Evolutionary conservation across 257 asterid species (phyloP), one percentile per base, ranked within the genome.

Genomic region (Catharanthus roseus): DNA sequence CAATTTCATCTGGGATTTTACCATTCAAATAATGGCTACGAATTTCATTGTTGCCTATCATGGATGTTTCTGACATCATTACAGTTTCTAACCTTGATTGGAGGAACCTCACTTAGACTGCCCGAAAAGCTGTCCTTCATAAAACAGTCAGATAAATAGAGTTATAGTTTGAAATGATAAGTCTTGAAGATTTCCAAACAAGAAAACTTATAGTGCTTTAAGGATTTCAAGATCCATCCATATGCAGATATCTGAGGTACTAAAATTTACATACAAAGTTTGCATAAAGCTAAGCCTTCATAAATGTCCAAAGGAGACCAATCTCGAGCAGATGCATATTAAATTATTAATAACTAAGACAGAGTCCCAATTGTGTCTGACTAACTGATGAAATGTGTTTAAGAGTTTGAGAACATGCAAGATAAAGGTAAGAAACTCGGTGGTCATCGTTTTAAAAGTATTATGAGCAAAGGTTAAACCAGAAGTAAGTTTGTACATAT

Each of bases 1-100:
- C 96, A 60, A 89, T 76, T 81, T 89, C 91, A 67, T 85, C 86
- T n/a, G 88, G 92, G 63, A 85, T 80, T 82, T 79, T 80, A 38
- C 79, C 87, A 73, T 79, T 78, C 72, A 87, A 54, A 80, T 74
- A 76, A 73, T 80, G 84, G 78, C 39, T 71, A 71, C 83, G 79
- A 65, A 70, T 70, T 76, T 86, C 87, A 47, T 64, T 74, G 74
- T 68, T 77, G 51, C 65, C 75, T 55, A 81, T 84, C 83, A 76
- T 82, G 67, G 63, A 80, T 34, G 78, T 75, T 79, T 78, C 87
- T 19, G 90, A 82, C 79, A 80, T 78, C 78, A 79, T 75, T 67
- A 55, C 13, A 19, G 51, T 51, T 66, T 24, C 62, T 67, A 6
- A 62, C 69, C 74, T 55, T 15, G 67, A 38, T 44, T 33, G 65